Evolutionary conservation across 805 yeast species (phyloP), one percentile per base, ranked within the genome.

Genomic region (Ogataea salicorniae): DNA sequence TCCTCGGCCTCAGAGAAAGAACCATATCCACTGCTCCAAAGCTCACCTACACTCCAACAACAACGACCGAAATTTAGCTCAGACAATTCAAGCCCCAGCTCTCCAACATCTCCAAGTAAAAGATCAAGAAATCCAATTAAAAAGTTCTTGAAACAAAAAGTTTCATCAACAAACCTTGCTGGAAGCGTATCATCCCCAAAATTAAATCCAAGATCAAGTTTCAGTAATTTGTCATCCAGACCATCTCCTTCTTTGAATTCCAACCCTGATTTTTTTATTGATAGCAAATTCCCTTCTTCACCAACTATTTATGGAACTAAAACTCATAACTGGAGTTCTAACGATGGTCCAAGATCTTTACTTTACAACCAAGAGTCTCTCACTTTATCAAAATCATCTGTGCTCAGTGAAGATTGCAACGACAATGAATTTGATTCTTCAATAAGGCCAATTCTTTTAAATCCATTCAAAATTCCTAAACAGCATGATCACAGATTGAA

Each of bases 281-380:
- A 35, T 2, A 39, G 20, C 8, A 22, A 42, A 1, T 31, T 17
- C 6, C 46, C 55, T 5, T 44, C 61, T 13, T 15, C 56, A 6
- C 56, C 62, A 4, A 64, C 69, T 0, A 65, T 65, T 2, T 54
- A 53, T 43, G 69, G 69, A 2, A 64, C 66, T 3, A 58, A 56
- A 41, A 54, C 61, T 1, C 67, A 65, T 50, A 54, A 59, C 42
- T 65, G 69, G 69, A 49, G 53, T 37, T 43, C 57, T 3, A 46
- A 51, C 37, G 56, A 55, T 38, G 46, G 54, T 16, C 58, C 61
- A 2, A 37, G 51, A 16, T 53, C 59, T n/a, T 43, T 54, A 36
- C n/a, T 45, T 18, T 45, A 45, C 37, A 41, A 37, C 17, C 33
- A 33, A 11, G 53, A 45, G 13, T 9, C 31, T 26, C 31, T 26